These are phyloP conservation scores for Cryptosporidium viatorum DNA, from an alignment of 169 alveolate genomes.

Conservation along the genomic window DNA sequence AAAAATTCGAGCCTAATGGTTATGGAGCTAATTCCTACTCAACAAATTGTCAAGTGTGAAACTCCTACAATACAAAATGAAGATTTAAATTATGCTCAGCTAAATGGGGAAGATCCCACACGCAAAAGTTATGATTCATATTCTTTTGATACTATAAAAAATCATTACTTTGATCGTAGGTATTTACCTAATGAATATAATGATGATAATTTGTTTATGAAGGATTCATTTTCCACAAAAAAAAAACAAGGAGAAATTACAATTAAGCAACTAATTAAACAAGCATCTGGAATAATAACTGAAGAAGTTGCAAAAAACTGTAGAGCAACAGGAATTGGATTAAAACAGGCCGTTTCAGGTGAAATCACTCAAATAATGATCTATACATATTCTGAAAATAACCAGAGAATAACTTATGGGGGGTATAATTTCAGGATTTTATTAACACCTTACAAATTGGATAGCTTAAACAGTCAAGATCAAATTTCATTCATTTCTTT, in stretches of 20 bases:
- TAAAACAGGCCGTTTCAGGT: constrained; percentile 42
- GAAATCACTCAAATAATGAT: constrained; percentile 65
- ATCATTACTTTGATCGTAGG: constrained; percentile 15
- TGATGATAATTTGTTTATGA: constrained; percentile 3
- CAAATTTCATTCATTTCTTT: constrained; percentile 23
- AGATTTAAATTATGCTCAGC: neutral
- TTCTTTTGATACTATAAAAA: constrained; percentile 29
- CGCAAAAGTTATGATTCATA: neutral
- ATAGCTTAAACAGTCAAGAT: neutral
- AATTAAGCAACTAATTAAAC: constrained; percentile 34
- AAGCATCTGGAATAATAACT: constrained; percentile 60
- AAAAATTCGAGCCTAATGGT: constrained; percentile 23
- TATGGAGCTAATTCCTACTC: constrained; percentile 46
- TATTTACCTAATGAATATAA: constrained; percentile 30
- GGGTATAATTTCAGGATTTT: constrained; percentile 53
- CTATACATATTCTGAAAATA: constrained; percentile 54
- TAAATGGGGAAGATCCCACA: neutral
- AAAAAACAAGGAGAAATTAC: constrained; percentile 18
- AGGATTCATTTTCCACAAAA: neutral
- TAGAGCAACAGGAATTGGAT: constrained; percentile 67
- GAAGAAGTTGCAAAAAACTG: constrained; percentile 57
- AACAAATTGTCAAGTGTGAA: constrained; percentile 3
- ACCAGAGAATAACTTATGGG: constrained; percentile 47
- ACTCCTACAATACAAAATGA: neutral
- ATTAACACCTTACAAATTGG: constrained; percentile 53